phyloP scores from a whole-genome alignment of 2,329 filamentous ascomycete genomes.

The Sporothrix dimorphospora region DNA sequence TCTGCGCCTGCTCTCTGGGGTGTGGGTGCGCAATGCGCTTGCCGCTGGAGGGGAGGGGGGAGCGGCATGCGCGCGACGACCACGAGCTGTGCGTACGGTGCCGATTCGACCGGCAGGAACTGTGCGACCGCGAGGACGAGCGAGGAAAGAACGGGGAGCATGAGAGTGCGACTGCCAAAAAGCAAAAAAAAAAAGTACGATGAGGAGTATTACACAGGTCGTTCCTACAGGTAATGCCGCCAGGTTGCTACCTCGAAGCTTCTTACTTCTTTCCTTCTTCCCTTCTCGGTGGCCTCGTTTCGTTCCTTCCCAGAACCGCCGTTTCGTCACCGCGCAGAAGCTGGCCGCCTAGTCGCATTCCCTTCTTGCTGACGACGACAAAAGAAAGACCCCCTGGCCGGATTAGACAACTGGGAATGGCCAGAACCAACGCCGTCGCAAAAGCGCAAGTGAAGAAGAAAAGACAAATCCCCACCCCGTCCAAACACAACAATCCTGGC shows the following conservation, averaged over 20 bases:
- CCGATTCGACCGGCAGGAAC: constrained; percentile 28
- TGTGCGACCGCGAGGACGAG: constrained; percentile 22
- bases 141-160: not conserved
- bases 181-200: too few relatives aligned
- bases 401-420: constrained; percentile 1
- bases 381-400: constrained; percentile 5
- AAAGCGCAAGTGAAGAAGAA: not conserved
- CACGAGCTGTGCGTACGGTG: constrained; percentile 21
- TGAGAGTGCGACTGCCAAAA: not conserved
- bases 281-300: not conserved
- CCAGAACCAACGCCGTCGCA: constrained; percentile 2
- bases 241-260: not conserved
- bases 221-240: not conserved
- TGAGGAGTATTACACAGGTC: not conserved
- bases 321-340: constrained; percentile 17
- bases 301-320: not conserved
- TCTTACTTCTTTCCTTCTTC: not conserved
- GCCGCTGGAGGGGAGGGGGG: constrained; percentile 20
- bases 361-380: constrained; percentile 18
- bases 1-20: constrained; percentile 10
- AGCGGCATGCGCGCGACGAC: constrained; percentile 19
- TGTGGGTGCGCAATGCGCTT: constrained; percentile 26
- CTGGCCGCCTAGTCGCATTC: constrained; percentile 18
- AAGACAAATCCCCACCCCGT: not conserved
- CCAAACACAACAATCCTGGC: constrained; percentile 6